Percentiles rank a stretch among this genome's conserved stretches.
These are phyloP conservation scores for Paramyrothecium sp. DNA, from an alignment of 2,329 filamentous ascomycete genomes.

Conservation along the genomic window DNA sequence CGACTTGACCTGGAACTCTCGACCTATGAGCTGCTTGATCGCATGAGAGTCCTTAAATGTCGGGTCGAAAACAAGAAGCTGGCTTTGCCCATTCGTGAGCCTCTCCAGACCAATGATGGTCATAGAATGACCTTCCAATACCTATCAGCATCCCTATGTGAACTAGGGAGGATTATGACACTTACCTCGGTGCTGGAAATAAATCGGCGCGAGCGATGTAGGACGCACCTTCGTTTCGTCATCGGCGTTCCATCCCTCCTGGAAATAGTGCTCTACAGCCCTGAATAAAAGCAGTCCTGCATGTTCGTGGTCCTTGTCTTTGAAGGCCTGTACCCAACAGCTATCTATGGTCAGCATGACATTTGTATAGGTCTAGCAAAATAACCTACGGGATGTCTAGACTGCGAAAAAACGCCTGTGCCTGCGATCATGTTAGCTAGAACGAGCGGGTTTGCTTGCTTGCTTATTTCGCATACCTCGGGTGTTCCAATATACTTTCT, in stretches of 20 bases:
- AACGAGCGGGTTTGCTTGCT: not conserved
- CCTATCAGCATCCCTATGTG: not conserved
- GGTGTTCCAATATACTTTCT: constrained; percentile 95
- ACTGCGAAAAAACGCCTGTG: constrained; percentile 73
- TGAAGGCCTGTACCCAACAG: constrained; percentile 63
- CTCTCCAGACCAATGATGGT: constrained; percentile 85
- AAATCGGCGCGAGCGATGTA: constrained; percentile 79
- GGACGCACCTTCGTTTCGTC: constrained; percentile 60
- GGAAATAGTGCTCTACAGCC: constrained; percentile 74
- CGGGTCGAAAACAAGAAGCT: constrained; percentile 86
- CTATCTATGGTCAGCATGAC: constrained; percentile 25
- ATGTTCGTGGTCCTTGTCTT: constrained; percentile 42
- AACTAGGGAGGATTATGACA: not conserved
- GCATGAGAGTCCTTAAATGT: constrained; percentile 69
- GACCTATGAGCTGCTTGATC: constrained; percentile 58
- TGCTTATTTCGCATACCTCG: constrained; percentile 57
- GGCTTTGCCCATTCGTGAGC: constrained; percentile 58
- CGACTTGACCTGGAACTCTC: constrained; percentile 39
- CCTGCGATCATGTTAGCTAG: constrained; percentile 42
- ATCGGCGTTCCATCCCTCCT: constrained; percentile 40
- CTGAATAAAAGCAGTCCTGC: constrained; percentile 57
- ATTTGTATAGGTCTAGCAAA: not conserved
- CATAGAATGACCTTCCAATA: constrained; percentile 74
- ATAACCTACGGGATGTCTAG: constrained; percentile 62
- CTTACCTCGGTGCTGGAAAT: constrained; percentile 78